Evolutionary conservation across 768 basidiomycete species (phyloP).

Genomic region (Postia placenta): DNA sequence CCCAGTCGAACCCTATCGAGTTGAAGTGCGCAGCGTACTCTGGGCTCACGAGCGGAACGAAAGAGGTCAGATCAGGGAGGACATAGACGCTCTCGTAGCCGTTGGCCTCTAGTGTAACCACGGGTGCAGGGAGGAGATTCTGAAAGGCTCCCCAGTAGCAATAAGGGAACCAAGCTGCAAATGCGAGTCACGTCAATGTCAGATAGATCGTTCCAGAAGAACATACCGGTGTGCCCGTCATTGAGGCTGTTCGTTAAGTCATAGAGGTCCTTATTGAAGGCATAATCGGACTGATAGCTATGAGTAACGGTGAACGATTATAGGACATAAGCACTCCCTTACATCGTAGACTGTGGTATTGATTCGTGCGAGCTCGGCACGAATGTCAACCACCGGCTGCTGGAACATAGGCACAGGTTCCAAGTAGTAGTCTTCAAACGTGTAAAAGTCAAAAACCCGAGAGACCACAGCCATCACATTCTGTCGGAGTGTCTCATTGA

Average conservation of each 20-base stretch:
- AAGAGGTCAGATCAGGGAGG: conserved; percentile 47
- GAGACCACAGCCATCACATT: conserved; percentile 30
- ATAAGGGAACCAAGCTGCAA: conserved; percentile 46
- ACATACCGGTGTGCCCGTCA: conserved; percentile 59
- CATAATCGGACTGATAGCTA: conserved; percentile 50
- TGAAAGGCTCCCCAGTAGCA: conserved; percentile 39
- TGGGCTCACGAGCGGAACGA: conserved; percentile 40
- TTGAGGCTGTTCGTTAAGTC: conserved; percentile 51
- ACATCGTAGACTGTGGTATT: conserved; percentile 43
- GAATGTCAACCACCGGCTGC: conserved; percentile 49
- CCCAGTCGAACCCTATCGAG: conserved; percentile 47
- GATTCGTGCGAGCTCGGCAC: conserved; percentile 40
- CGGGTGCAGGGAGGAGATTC: conserved; percentile 51
- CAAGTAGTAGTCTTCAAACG: conserved; percentile 33
- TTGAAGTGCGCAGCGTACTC: conserved; percentile 42
- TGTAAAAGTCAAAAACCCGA: conserved; percentile 33
- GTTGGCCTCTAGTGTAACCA: conserved; percentile 44
- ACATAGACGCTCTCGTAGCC: conserved; percentile 42
- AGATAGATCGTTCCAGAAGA: not conserved
- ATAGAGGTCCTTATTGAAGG: conserved; percentile 54
- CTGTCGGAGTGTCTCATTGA: conserved; percentile 32
- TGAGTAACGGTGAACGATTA: not conserved
- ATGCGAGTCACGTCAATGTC: not conserved
- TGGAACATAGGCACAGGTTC: conserved; percentile 32
- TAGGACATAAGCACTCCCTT: conserved; percentile 5